phyloP scores from a whole-genome alignment of 768 basidiomycete genomes.

The Kondoa subrosea region DNA sequence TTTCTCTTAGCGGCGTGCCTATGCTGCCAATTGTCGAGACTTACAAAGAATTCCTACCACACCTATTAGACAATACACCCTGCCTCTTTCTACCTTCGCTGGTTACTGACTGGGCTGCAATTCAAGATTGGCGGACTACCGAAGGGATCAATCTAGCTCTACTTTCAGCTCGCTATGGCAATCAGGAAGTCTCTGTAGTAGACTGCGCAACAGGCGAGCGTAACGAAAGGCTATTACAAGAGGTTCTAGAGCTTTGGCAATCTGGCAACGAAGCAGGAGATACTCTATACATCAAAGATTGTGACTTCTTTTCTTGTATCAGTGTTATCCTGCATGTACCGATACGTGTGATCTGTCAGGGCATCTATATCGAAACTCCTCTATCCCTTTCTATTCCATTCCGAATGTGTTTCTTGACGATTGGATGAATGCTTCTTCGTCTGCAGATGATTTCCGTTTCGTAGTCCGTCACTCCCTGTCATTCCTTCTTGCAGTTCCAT shows the following conservation, averaged over 20 bases:
- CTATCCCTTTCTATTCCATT: not conserved
- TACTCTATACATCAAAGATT: slow-evolving; percentile 3
- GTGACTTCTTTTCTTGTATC: not conserved
- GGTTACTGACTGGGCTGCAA: not conserved
- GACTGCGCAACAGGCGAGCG: not conserved
- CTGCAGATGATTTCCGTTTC: slow-evolving; percentile 6
- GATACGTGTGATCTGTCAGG: not conserved
- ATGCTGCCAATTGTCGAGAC: not conserved
- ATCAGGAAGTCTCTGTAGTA: not conserved
- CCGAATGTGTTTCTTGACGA: not conserved
- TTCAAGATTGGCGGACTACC: not conserved
- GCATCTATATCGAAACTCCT: not conserved
- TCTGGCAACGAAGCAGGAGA: not conserved
- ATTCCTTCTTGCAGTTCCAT: not conserved
- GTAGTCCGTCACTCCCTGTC: not conserved
- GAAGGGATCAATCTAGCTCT: not conserved
- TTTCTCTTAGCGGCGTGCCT: not conserved
- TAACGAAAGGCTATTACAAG: not conserved
- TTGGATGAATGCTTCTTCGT: slow-evolving; percentile 7
- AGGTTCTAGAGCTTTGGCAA: not conserved
- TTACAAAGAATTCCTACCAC: not conserved
- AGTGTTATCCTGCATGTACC: not conserved
- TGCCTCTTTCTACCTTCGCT: not conserved
- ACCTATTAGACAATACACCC: not conserved
- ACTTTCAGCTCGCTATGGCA: not conserved